phyloP scores from a whole-genome alignment of 306 rosid genomes.

The Pterocarpus macrocarpus region DNA sequence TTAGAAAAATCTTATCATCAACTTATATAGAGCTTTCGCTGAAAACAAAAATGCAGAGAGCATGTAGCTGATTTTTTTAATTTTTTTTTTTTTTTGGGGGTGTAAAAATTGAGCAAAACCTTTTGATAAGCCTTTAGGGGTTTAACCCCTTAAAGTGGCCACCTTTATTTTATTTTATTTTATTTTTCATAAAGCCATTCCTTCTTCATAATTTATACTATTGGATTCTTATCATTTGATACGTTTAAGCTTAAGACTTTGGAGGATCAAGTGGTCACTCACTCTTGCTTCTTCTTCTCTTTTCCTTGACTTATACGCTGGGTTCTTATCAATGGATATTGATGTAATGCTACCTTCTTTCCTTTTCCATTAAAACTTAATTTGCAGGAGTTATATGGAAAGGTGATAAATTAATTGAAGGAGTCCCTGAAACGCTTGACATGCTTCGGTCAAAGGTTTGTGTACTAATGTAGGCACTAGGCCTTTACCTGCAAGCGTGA shows the following conservation, averaged over 20 bases:
- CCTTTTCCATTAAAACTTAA: constrained; percentile 13
- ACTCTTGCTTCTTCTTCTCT: constrained; percentile 25
- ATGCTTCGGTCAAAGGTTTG: constrained; percentile 94
- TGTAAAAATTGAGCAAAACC: background rate
- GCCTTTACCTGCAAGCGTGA: constrained; percentile 33
- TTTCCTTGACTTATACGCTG: background rate
- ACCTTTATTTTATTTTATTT: background rate
- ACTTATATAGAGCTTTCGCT: background rate
- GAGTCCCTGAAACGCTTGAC: constrained; percentile 96
- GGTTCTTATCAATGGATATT: constrained; percentile 7
- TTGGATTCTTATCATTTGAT: constrained; percentile 12
- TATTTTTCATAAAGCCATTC: background rate
- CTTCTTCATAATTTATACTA: background rate
- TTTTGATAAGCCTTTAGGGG: background rate
- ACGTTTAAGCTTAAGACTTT: background rate
- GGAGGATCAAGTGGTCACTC: background rate
- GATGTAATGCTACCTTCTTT: constrained; percentile 22
- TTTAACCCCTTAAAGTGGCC: background rate
- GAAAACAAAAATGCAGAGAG: background rate
- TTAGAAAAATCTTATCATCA: background rate
- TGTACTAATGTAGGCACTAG: constrained; percentile 40
- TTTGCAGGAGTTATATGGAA: constrained; percentile 98
- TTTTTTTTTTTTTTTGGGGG: no score
- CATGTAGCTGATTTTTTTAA: no score
- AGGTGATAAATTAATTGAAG: constrained; percentile 92